phyloP scores from a whole-genome alignment of 306 rosid species.

The Gillenia trifoliata region DNA sequence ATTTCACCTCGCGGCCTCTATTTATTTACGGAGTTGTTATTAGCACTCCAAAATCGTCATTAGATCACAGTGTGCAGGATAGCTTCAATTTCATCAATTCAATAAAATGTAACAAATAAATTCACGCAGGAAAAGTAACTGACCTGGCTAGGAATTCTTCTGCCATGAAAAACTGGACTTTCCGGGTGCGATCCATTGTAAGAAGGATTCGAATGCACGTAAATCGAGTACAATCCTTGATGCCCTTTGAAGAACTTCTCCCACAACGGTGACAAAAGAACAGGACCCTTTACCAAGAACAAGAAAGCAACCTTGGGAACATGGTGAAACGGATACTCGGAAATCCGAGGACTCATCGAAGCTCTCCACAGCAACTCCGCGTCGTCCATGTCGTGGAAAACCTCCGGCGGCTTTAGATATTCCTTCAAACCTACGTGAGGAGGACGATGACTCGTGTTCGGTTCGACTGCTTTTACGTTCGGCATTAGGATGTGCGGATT shows the following conservation, averaged over 20 bases:
- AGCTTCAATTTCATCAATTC: background rate
- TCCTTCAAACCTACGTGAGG: slow-evolving; percentile 43
- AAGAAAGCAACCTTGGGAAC: slow-evolving; percentile 78
- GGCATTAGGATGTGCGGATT: slow-evolving; percentile 3
- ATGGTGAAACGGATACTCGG: slow-evolving; percentile 47
- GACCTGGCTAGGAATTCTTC: slow-evolving; percentile 84
- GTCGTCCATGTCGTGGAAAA: slow-evolving; percentile 66
- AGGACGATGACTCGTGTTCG: background rate
- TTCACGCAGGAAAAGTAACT: slow-evolving; percentile 18
- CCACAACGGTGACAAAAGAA: slow-evolving; percentile 79
- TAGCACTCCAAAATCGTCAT: background rate
- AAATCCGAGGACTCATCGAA: slow-evolving; percentile 51
- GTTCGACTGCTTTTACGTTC: background rate
- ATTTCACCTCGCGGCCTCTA: background rate
- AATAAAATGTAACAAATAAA: background rate
- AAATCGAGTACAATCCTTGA: slow-evolving; percentile 60
- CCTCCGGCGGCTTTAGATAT: slow-evolving; percentile 41
- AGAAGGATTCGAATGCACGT: slow-evolving; percentile 76
- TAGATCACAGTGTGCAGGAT: background rate
- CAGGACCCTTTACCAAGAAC: slow-evolving; percentile 75
- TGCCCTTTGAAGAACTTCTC: slow-evolving; percentile 72
- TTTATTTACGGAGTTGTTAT: background rate
- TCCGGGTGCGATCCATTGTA: slow-evolving; percentile 55
- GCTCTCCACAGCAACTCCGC: slow-evolving; percentile 81
- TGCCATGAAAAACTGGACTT: slow-evolving; percentile 50